phyloP scores from a whole-genome alignment of 139 green algal species.

The Marvania coccoides region DNA sequence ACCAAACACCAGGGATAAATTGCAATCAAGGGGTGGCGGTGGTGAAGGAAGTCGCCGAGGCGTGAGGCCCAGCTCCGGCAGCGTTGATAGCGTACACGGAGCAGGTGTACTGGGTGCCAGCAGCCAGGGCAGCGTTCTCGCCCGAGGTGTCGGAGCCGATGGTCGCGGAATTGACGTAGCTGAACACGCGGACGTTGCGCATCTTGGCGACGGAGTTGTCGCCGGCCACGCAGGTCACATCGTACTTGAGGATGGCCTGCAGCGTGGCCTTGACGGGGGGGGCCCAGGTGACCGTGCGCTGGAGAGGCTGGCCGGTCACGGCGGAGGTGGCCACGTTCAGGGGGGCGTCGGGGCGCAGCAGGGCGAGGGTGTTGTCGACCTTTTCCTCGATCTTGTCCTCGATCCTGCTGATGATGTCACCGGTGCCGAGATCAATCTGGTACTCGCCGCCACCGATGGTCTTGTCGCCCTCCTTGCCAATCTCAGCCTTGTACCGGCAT shows the following conservation, averaged over 20 bases:
- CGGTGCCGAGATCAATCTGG: not conserved
- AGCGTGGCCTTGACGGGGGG: not conserved
- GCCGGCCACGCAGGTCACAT: not conserved
- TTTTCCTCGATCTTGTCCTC: not conserved
- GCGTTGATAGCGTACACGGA: not conserved
- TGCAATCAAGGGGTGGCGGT: not conserved
- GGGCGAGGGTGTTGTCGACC: not conserved
- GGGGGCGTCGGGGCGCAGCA: not conserved
- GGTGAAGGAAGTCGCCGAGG: not conserved
- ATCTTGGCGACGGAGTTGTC: not conserved
- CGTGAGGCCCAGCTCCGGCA: not conserved
- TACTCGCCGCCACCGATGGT: constrained; percentile 2
- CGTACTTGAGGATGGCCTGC: not conserved
- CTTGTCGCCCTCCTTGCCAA: not conserved
- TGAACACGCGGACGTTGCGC: not conserved
- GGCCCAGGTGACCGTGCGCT: not conserved
- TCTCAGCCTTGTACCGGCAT: constrained; percentile 8
- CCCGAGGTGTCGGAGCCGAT: not conserved
- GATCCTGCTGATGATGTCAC: too few relatives aligned
- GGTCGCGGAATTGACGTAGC: not conserved
- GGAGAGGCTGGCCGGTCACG: not conserved
- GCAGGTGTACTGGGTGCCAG: not conserved
- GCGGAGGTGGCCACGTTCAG: not conserved
- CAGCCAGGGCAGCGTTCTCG: not conserved
- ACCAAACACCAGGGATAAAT: too few relatives aligned